Evolutionary conservation across 2,329 filamentous ascomycete species (phyloP).

Genomic region (Fusarium nodosum): DNA sequence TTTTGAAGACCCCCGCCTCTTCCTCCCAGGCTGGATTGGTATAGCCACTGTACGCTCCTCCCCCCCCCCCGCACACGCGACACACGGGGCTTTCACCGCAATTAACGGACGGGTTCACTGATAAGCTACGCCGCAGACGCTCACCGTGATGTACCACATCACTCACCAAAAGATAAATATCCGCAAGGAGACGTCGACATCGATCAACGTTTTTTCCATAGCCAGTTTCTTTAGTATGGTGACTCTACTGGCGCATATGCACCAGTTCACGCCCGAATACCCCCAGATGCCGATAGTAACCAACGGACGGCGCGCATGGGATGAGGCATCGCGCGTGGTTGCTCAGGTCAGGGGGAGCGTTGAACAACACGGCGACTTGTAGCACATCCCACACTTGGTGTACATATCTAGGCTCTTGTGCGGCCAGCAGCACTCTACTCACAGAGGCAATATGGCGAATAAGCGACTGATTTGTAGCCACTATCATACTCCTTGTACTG

Average conservation of each 20-base stretch:
- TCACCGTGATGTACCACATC: slow-evolving; percentile 81
- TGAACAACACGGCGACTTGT: slow-evolving; percentile 52
- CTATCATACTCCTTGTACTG: slow-evolving; percentile 1
- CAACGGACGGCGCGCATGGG: slow-evolving; percentile 54
- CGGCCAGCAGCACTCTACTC: neutral
- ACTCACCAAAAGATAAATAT: slow-evolving; percentile 85
- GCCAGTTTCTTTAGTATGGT: slow-evolving; percentile 83
- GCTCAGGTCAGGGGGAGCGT: slow-evolving; percentile 51
- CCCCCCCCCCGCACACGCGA: slow-evolving; percentile 8
- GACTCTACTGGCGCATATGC: slow-evolving; percentile 75
- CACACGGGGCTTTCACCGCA: slow-evolving; percentile 20
- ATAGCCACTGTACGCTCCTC: slow-evolving; percentile 74
- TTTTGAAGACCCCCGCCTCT: slow-evolving; percentile 76
- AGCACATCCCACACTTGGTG: neutral
- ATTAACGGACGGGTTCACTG: slow-evolving; percentile 2
- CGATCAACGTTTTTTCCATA: slow-evolving; percentile 81
- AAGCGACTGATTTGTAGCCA: slow-evolving; percentile 1
- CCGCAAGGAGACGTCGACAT: slow-evolving; percentile 81
- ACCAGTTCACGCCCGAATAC: slow-evolving; percentile 72
- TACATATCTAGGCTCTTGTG: slow-evolving; percentile 1
- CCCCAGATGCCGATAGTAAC: slow-evolving; percentile 70
- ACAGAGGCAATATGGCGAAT: neutral
- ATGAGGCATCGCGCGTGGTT: slow-evolving; percentile 52
- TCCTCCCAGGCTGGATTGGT: slow-evolving; percentile 82
- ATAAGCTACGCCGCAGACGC: slow-evolving; percentile 62